Percentiles rank a stretch among this genome's conserved stretches.
Conservation (phyloP, 1,284 basidiomycete species). For the Lentinula novae-zelandiae region DNA sequence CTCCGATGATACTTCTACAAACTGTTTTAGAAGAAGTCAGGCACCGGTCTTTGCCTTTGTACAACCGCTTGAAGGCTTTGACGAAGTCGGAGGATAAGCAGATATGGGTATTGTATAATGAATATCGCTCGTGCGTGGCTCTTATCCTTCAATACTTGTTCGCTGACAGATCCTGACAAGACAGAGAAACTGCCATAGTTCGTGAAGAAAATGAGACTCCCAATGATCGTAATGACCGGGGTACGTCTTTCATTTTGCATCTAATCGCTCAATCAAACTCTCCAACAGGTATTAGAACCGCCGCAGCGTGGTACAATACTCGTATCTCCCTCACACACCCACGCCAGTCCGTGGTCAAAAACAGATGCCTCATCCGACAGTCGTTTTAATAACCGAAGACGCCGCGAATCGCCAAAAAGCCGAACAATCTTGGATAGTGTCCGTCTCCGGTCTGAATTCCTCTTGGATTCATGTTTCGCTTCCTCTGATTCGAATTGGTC, state of each 20-base stretch:
- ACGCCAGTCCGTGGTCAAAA: conserved; percentile 48
- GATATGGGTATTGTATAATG: conserved; percentile 91
- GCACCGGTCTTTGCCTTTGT: conserved; percentile 90
- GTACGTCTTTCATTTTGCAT: conserved; percentile 34
- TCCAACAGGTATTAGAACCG: conserved; percentile 74
- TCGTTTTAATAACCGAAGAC: conserved; percentile 89
- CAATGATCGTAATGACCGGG: conserved; percentile 92
- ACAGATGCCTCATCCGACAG: conserved; percentile 45
- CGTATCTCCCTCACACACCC: conserved; percentile 61
- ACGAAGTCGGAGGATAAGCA: conserved; percentile 78
- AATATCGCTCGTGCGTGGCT: conserved; percentile 71
- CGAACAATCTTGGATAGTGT: conserved; percentile 60
- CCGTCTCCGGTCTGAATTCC: conserved; percentile 52
- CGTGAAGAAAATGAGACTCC: conserved; percentile 74
- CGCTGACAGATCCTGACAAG: conserved; percentile 4
- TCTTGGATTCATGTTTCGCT: conserved; percentile 2
- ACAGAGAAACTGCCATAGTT: conserved; percentile 75
- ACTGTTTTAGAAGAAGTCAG: conserved; percentile 96
- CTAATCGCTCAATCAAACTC: neutral
- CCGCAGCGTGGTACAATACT: conserved; percentile 79
- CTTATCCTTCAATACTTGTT: conserved; percentile 18
- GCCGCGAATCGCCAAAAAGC: conserved; percentile 81
- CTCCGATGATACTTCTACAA: conserved; percentile 88
- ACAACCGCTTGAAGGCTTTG: conserved; percentile 85
- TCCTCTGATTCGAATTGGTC: conserved; percentile 1